Evolutionary conservation across 108 stramenopile genomes (phyloP), one percentile per base, ranked within the genome.

Genomic region (Cyclotella baltica): DNA sequence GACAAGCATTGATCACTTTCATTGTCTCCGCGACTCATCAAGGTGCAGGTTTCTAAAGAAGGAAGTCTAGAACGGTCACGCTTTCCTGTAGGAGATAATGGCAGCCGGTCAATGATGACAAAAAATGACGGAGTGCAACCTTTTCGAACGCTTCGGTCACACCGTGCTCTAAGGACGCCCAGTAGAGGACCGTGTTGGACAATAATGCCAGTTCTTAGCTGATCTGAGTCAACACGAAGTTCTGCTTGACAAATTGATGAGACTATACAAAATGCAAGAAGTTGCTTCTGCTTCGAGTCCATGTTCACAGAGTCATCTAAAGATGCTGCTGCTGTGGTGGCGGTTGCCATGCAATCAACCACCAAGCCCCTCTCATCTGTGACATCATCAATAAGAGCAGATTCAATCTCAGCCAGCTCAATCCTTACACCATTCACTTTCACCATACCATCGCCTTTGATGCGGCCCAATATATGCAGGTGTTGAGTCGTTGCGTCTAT

Each of bases 351-450:
- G 71, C 91, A 91, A 59, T 88, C 81, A 20, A 77, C 48, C 9
- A 90, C 83, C 18, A 90, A 61, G 36, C 62, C 34, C 16, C 20
- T 53, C 20, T 51, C 46, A 5, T 37, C 63, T 23, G 29, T 70
- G 0, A 38, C 15, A 67, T 75, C 69, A 62, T 87, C 89, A 30
- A 87, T 69, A 19, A 93, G 25, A 11, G 94, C 83, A 50, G 63
- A 46, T 72, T 93, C 94, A 56, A 95, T 90, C 85, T 93, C 94
- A 0, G 86, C 86, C 16, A 95, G 80, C 70, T 95, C 94, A 20
- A 95, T 70, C 8, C 94, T 83, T 19, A 95, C 82, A 11, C 94
- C 94, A 70, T 95, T 93, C 18, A 90, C 77, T 70, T 95, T 95
- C 0, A 95, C 86, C 92, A 91, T 90, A 1, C 90, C 92, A 71